These are phyloP conservation scores for Suhomyces emberorum DNA, from an alignment of 805 yeast genomes.

Conservation along the genomic window DNA sequence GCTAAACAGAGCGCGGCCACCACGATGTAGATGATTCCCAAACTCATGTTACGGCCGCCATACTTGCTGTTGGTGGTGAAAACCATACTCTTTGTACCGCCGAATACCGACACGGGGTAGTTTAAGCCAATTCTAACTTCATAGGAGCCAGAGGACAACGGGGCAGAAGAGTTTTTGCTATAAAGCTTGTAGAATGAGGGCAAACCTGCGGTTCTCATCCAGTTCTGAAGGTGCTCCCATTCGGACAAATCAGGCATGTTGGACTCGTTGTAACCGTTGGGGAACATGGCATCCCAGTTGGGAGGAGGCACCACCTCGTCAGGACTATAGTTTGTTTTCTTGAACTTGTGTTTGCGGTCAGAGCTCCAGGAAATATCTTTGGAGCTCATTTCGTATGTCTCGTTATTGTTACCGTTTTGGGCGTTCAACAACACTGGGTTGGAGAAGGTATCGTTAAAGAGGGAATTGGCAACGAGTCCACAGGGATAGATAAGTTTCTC, in stretches of 20 bases:
- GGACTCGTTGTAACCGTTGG: slow-evolving; percentile 82
- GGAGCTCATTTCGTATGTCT: slow-evolving; percentile 44
- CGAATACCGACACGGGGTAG: slow-evolving; percentile 78
- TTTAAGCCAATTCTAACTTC: slow-evolving; percentile 64
- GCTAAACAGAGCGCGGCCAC: slow-evolving; percentile 76
- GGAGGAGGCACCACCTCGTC: slow-evolving; percentile 89
- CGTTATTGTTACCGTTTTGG: slow-evolving; percentile 40
- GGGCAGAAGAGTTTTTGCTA: slow-evolving; percentile 59
- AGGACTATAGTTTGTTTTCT: slow-evolving; percentile 65
- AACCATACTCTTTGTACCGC: slow-evolving; percentile 85
- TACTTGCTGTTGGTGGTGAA: slow-evolving; percentile 77
- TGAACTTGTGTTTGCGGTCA: slow-evolving; percentile 63
- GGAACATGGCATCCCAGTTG: slow-evolving; percentile 76
- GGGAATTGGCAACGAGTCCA: slow-evolving; percentile 90
- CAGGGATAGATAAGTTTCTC: slow-evolving; percentile 72
- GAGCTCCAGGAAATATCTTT: slow-evolving; percentile 81
- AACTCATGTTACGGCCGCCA: slow-evolving; percentile 83
- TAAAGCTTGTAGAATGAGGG: slow-evolving; percentile 86
- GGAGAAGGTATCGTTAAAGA: slow-evolving; percentile 83
- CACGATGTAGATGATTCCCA: slow-evolving; percentile 81
- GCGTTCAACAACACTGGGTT: slow-evolving; percentile 47
- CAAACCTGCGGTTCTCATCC: slow-evolving; percentile 97
- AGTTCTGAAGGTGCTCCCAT: slow-evolving; percentile 87
- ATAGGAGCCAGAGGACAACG: slow-evolving; percentile 66
- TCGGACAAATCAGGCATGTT: slow-evolving; percentile 72